Evolutionary conservation across 169 alveolate genomes (phyloP).

Genomic region (Cryptosporidium xiaoi): DNA sequence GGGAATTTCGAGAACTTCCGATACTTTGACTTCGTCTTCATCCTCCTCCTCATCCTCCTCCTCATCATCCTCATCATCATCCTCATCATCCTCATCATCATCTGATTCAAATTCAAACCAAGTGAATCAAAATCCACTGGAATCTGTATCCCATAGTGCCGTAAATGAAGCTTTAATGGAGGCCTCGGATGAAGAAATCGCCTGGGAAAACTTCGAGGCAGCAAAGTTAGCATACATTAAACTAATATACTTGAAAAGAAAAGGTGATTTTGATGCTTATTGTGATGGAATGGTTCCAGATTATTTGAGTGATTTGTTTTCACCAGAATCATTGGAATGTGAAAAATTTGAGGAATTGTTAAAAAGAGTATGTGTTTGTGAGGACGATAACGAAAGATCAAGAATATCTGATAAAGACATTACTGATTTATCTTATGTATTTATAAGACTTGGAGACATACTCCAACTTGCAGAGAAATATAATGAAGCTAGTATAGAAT

Average conservation of each 20-base stretch:
- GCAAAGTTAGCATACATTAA: conserved; percentile 71
- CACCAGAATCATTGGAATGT: conserved; percentile 5
- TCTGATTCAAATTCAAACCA: background rate
- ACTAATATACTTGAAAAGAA: conserved; percentile 20
- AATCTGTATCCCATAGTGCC: background rate
- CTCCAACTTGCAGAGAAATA: conserved; percentile 66
- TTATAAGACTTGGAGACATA: conserved; percentile 64
- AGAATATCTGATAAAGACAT: conserved; percentile 55
- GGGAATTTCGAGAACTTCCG: background rate
- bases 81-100: conserved; percentile 45
- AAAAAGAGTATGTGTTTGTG: conserved; percentile 6
- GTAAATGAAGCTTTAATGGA: background rate
- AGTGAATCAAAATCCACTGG: background rate
- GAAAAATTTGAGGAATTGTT: conserved; percentile 56
- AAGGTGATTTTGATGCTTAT: conserved; percentile 32
- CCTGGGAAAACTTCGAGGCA: conserved; percentile 73
- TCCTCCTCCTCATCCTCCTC: conserved; percentile 10
- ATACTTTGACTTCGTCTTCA: background rate
- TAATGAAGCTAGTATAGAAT: conserved; percentile 48
- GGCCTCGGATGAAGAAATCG: conserved; percentile 61
- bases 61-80: conserved; percentile 15
- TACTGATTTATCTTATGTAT: conserved; percentile 48
- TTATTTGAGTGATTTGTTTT: conserved; percentile 24
- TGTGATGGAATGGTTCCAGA: conserved; percentile 71
- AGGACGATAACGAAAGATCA: conserved; percentile 11